Evolutionary conservation across 108 stramenopile genomes (phyloP).

Genomic region (Pseudonitzschia multistriata): DNA sequence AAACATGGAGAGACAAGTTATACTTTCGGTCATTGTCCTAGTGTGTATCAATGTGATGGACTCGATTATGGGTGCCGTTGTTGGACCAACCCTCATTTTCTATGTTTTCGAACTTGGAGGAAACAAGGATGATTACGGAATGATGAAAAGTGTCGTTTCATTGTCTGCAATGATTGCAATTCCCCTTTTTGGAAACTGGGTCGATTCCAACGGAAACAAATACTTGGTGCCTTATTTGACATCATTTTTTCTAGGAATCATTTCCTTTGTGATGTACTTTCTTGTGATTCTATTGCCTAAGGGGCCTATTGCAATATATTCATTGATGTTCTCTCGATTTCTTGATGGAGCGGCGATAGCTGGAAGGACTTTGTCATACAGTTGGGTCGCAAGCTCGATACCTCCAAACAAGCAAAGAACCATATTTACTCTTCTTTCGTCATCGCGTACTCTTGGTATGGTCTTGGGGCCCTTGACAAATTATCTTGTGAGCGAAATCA

Average conservation of each 20-base stretch:
- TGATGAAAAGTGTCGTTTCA: conserved; percentile 44
- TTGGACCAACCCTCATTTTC: conserved; percentile 73
- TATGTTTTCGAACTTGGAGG: conserved; percentile 64
- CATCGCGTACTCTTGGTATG: conserved; percentile 70
- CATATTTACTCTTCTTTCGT: conserved; percentile 45
- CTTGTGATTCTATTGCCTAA: conserved; percentile 28
- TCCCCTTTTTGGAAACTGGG: conserved; percentile 65
- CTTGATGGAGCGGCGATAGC: conserved; percentile 65
- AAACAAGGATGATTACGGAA: conserved; percentile 64
- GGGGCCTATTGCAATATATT: conserved; percentile 47
- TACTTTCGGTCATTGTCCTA: neutral
- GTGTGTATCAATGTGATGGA: conserved; percentile 5
- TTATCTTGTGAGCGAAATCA: conserved; percentile 42
- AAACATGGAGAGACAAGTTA: neutral
- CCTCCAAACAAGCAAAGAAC: conserved; percentile 54
- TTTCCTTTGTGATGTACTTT: conserved; percentile 62
- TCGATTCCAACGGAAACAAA: conserved; percentile 37
- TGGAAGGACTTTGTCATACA: conserved; percentile 62
- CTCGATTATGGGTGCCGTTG: conserved; percentile 8
- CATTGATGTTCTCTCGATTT: conserved; percentile 56
- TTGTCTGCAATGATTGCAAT: conserved; percentile 61
- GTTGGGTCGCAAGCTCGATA: conserved; percentile 54
- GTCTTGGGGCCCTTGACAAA: conserved; percentile 59
- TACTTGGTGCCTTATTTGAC: conserved; percentile 56
- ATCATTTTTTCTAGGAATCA: conserved; percentile 39